Percentiles rank a stretch among this genome's conserved stretches.
phyloP scores from a whole-genome alignment of 2,329 filamentous ascomycete species.

The Chaetomium sp. region DNA sequence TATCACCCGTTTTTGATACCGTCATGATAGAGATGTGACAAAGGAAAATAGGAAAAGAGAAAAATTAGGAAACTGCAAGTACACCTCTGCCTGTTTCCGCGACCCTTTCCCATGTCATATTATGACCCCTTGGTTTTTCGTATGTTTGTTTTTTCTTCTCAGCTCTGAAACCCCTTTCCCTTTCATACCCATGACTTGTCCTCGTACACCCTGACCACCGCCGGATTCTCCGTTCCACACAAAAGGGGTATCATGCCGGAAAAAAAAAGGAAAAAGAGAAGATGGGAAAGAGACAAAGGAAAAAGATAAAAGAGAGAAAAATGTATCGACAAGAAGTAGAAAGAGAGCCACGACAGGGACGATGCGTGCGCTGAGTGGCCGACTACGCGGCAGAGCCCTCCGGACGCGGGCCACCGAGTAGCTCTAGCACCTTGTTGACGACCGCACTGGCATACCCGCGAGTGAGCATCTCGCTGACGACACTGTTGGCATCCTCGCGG shows the following conservation, averaged over 20 bases:
- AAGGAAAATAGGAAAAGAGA: neutral
- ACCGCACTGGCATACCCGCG: conserved; percentile 89
- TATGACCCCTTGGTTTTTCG: conserved; percentile 1
- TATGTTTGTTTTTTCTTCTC: no score
- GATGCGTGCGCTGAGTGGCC: no score
- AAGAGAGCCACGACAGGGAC: no score
- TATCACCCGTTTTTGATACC: no score
- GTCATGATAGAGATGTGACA: neutral
- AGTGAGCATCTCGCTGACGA: conserved; percentile 85
- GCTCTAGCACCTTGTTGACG: conserved; percentile 85
- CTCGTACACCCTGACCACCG: neutral
- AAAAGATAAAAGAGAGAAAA: neutral
- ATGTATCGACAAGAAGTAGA: neutral
- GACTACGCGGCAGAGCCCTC: conserved; percentile 24
- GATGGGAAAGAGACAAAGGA: neutral
- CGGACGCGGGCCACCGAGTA: conserved; percentile 57
- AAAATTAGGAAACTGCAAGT: neutral
- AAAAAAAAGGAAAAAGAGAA: conserved; percentile 4
- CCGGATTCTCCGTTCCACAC: neutral
- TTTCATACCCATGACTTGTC: neutral
- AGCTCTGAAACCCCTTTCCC: neutral
- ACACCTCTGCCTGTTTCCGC: neutral
- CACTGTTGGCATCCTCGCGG: conserved; percentile 64
- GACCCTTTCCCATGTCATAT: conserved; percentile 2
- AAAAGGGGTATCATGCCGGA: conserved; percentile 20